phyloP scores from a whole-genome alignment of 202 grass and related monocot species.

The Panicum virgatum region DNA sequence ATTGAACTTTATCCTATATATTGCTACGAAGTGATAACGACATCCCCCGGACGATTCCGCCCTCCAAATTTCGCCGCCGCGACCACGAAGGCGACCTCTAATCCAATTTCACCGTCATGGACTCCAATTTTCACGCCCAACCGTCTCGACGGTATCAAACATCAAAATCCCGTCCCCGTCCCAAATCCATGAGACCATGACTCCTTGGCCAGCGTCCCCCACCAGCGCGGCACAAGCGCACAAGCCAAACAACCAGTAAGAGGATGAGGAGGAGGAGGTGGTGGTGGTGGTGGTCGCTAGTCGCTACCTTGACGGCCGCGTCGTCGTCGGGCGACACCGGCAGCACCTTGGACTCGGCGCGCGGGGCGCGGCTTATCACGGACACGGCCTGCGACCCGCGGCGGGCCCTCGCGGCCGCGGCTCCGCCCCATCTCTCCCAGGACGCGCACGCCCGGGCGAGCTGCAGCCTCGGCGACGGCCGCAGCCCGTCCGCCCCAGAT shows the following conservation, averaged over 20 bases:
- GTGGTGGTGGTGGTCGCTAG: too few species aligned
- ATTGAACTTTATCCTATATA: too few species aligned
- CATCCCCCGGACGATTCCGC: neutral
- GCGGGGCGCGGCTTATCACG: constrained; percentile 73
- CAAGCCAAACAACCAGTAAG: neutral
- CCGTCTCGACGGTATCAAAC: constrained; percentile 26
- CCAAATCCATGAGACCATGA: too few species aligned
- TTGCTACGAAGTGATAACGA: neutral
- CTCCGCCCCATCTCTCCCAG: constrained; percentile 42
- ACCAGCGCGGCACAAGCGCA: neutral
- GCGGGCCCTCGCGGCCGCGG: constrained; percentile 19
- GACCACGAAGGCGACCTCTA: constrained; percentile 20
- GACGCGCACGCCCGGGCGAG: constrained; percentile 28
- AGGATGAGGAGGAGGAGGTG: neutral
- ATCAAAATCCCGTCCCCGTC: constrained; percentile 12
- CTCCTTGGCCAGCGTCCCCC: neutral
- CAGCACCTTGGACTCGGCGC: constrained; percentile 50
- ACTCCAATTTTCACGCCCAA: constrained; percentile 26
- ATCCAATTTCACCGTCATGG: constrained; percentile 31
- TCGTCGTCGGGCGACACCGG: constrained; percentile 74
- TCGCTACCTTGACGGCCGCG: constrained; percentile 54
- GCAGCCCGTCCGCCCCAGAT: constrained; percentile 34
- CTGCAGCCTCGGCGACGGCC: constrained; percentile 43
- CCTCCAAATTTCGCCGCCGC: constrained; percentile 16
- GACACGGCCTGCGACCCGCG: constrained; percentile 45